Base-by-base conservation (phyloP, 1,284 basidiomycete genomes). In the Boletus hoseneyae region DNA sequence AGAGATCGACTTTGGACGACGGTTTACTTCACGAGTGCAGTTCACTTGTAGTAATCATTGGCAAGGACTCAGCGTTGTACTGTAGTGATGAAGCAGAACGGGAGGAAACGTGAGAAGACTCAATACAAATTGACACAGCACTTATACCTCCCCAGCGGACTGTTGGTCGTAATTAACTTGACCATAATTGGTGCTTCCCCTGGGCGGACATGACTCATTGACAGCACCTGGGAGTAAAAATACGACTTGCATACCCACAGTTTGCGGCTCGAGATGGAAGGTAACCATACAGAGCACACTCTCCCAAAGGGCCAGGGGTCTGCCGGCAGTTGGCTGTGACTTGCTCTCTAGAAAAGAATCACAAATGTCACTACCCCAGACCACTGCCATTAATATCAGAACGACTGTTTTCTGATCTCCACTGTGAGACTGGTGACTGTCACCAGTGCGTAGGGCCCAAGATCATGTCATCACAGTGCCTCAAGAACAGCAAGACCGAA, bases 41-140 rank as follows among this genome's bases (percentile, higher is more conserved):
- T 44, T 46, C 46, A 56, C 48, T 45, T 38, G 47, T 40, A 34
- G 58, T 50, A 48, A 46, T 41, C 27, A 55, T 64, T 47, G 51
- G 12, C 15, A 21, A 23, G 19, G 42, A 36, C 23, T 45, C 42
- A 38, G 44, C 40, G 41, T 45, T 35, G 54, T 25, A 27, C n/a
- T 42, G 45, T 46, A 19, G 41, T 12, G 58, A 50, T 44, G 53
- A 42, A 53, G 42, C 16, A 45, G 56, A 40, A 57, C 41, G 36
- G 37, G 51, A 29, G 38, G 48, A 21, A 48, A 52, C 56, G 59
- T 61, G 59, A 51, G 59, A 61, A 61, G 25, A 27, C 4, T 16
- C 16, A 16, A 16, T 16, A 16, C 16, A 16, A 29, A 41, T 15
- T 25, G 23, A 29, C 25, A 55, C 45, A 45, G 45, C 48, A 57